These are phyloP conservation scores for Melocanna baccifera DNA, from an alignment of 176 grass and related monocot genomes.

Conservation along the genomic window DNA sequence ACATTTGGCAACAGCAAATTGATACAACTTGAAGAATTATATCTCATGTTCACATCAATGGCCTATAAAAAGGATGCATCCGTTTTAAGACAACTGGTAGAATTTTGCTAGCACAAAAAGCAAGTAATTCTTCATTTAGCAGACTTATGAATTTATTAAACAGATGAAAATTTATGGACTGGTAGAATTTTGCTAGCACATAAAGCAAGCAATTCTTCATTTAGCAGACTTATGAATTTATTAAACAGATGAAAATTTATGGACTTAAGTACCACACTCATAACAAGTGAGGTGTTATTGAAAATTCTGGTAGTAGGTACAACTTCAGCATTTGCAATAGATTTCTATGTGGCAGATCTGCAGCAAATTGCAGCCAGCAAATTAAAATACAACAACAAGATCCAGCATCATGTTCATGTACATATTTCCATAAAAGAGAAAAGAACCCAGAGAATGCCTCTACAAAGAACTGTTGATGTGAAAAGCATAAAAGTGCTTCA, in stretches of 20 bases:
- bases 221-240: too few relatives aligned
- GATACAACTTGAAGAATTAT: neutral
- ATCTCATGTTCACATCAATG: neutral
- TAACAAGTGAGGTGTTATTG: neutral
- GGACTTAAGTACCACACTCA: neutral
- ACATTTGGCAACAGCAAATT: neutral
- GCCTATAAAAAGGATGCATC: neutral
- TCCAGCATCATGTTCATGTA: neutral
- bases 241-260: too few relatives aligned
- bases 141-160: neutral
- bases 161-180: neutral
- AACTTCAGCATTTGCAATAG: neutral
- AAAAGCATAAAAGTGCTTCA: neutral
- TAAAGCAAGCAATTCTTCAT: too few relatives aligned
- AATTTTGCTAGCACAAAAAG: neutral
- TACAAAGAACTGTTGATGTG: neutral
- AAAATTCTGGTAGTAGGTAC: neutral
- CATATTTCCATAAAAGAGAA: neutral
- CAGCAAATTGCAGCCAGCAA: neutral
- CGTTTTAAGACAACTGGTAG: neutral
- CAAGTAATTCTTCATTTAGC: neutral
- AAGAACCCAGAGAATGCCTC: neutral
- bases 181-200: too few relatives aligned
- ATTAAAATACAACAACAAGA: neutral
- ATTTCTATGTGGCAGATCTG: neutral